Evolutionary conservation across 1,284 basidiomycete genomes (phyloP).

Genomic region (Prillingera fragicola): DNA sequence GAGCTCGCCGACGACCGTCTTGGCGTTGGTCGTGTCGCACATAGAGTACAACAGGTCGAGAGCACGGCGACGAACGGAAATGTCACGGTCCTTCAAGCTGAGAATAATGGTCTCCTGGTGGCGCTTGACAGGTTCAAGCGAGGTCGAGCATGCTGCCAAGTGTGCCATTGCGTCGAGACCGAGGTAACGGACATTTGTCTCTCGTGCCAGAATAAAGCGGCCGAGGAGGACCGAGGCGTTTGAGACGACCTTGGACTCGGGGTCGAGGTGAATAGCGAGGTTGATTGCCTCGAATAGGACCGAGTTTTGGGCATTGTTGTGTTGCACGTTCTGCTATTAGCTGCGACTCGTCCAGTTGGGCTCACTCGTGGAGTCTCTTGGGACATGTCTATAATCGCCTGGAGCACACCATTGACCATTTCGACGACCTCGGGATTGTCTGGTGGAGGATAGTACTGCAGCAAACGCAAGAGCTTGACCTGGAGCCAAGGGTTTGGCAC

Average conservation of each 20-base stretch:
- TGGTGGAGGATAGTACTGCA: slow-evolving; percentile 96
- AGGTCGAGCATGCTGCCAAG: slow-evolving; percentile 85
- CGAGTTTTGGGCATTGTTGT: slow-evolving; percentile 97
- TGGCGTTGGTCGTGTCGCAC: slow-evolving; percentile 95
- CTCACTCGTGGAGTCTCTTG: slow-evolving; percentile 67
- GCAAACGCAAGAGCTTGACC: slow-evolving; percentile 83
- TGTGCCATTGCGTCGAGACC: slow-evolving; percentile 98
- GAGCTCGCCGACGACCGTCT: slow-evolving; percentile 89
- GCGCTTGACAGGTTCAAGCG: slow-evolving; percentile 84
- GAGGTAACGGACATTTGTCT: slow-evolving; percentile 97
- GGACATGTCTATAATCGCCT: slow-evolving; percentile 89
- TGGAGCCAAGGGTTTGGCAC: slow-evolving; percentile 93
- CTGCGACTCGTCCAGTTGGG: background rate
- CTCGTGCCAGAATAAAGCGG: slow-evolving; percentile 91
- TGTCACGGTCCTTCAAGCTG: slow-evolving; percentile 92
- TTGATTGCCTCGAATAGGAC: slow-evolving; percentile 98
- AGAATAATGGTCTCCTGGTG: slow-evolving; percentile 94
- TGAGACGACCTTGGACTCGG: slow-evolving; percentile 79
- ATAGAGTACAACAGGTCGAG: slow-evolving; percentile 96
- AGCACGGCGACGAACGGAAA: slow-evolving; percentile 88
- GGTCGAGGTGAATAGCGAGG: slow-evolving; percentile 93
- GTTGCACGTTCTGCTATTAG: slow-evolving; percentile 73
- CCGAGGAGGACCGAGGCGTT: slow-evolving; percentile 89
- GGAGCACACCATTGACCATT: slow-evolving; percentile 76
- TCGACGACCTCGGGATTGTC: slow-evolving; percentile 75